These are phyloP conservation scores for Jamesozyma spencerorum DNA, from an alignment of 805 yeast species.

Conservation along the genomic window DNA sequence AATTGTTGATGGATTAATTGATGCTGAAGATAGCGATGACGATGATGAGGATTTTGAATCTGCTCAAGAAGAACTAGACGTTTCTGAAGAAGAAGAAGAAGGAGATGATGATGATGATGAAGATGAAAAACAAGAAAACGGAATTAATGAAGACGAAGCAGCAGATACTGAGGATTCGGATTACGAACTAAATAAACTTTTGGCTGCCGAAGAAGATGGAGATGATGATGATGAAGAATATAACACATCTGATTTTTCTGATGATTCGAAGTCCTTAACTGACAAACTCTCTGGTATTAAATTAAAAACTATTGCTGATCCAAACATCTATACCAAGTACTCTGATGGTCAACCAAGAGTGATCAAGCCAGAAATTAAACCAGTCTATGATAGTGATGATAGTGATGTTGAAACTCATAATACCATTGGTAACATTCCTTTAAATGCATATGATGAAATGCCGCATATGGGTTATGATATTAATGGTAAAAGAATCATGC, in stretches of 20 bases:
- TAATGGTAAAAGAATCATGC: constrained; percentile 95
- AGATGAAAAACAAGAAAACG: constrained; percentile 18
- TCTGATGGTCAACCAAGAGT: constrained; percentile 77
- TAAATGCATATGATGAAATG: constrained; percentile 90
- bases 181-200: constrained; percentile 52
- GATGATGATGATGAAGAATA: constrained; percentile 23
- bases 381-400: constrained; percentile 92
- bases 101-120: constrained; percentile 6
- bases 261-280: constrained; percentile 40
- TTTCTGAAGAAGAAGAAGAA: constrained; percentile 2
- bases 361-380: constrained; percentile 82
- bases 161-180: constrained; percentile 40
- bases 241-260: constrained; percentile 25
- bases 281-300: constrained; percentile 48
- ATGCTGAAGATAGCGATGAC: constrained; percentile 17
- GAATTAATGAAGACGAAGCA: constrained; percentile 11
- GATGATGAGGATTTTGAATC: constrained; percentile 15
- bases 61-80: constrained; percentile 11
- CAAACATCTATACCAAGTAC: constrained; percentile 40
- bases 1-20: constrained; percentile 10
- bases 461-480: constrained; percentile 96
- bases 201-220: constrained; percentile 43
- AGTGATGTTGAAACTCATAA: constrained; percentile 72
- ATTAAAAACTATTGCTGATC: constrained; percentile 41
- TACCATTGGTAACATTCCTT: constrained; percentile 88